These are phyloP conservation scores for Alliaria petiolata DNA, from an alignment of 345 rosid genomes.

Conservation along the genomic window DNA sequence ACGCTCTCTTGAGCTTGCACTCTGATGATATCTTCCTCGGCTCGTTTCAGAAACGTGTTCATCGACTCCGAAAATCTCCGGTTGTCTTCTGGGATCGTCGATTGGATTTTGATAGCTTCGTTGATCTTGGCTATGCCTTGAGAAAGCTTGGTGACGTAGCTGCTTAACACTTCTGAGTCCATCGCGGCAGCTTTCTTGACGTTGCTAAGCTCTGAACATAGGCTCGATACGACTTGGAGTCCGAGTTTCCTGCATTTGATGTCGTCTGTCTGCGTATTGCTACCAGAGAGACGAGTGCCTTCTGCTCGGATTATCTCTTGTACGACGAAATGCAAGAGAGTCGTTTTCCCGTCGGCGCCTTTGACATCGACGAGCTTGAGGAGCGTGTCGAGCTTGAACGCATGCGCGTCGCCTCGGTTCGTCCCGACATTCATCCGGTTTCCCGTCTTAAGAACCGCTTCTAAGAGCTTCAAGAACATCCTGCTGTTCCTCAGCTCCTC, in stretches of 20 bases:
- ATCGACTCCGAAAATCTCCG: constrained; percentile 66
- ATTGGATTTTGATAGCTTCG: constrained; percentile 45
- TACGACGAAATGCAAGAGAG: constrained; percentile 94
- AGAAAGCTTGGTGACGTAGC: constrained; percentile 81
- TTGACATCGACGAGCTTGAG: constrained; percentile 93
- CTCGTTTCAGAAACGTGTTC: constrained; percentile 60
- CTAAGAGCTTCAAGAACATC: constrained; percentile 91
- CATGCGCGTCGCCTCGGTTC: constrained; percentile 95
- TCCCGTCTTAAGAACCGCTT: constrained; percentile 97
- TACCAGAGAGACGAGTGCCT: constrained; percentile 79
- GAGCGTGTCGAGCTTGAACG: constrained; percentile 96
- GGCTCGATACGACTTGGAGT: constrained; percentile 86
- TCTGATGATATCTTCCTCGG: constrained; percentile 76
- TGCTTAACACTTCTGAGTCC: constrained; percentile 86
- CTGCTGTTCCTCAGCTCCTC: constrained; percentile 85
- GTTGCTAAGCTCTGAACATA: constrained; percentile 65
- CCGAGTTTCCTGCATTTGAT: constrained; percentile 81
- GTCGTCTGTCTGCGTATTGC: constrained; percentile 54
- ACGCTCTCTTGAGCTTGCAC: constrained; percentile 93
- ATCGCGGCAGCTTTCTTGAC: constrained; percentile 98
- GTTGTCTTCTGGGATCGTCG: constrained; percentile 32
- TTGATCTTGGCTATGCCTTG: constrained; percentile 59
- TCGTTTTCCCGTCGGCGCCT: constrained; percentile 96
- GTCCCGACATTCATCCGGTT: constrained; percentile 99
- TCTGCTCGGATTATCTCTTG: constrained; percentile 93